Evolutionary conservation across 257 asterid genomes (phyloP), one percentile per base, ranked within the genome.

Genomic region (Solanum bulbocastanum): DNA sequence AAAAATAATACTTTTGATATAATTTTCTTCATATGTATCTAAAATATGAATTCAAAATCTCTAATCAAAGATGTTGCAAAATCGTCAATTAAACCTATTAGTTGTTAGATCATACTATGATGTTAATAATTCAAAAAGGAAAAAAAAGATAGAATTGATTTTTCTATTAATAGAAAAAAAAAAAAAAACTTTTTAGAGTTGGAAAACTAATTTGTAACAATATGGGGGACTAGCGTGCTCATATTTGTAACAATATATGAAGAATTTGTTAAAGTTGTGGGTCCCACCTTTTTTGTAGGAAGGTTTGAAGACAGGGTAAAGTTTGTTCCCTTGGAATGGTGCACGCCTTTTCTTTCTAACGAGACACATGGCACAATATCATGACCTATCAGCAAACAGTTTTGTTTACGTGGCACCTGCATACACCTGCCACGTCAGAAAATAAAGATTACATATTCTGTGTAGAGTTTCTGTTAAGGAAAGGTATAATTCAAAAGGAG

Each of bases 271-370:
- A 73, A 65, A 30, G 74, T 25, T 2, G 36, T 10, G 89, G 95
- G 94, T 10, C 92, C 93, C 91, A 87, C 86, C 2, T 1, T 83
- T 93, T 85, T 93, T 90, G 94, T 91, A 88, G 92, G 92, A 92
- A 46, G 85, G 93, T 89, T 90, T 74, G 92, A 90, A 86, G 91
- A 88, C 97, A 93, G 88, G 88, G 86, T 90, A 85, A 65, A 68
- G 44, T 36, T 74, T 85, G 90, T 87, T 91, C 69, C 92, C 87
- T 71, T 30, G 37, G 69, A 44, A 76, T 44, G 83, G 87, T 60
- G 75, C 91, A 86, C 83, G 88, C 83, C 90, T 56, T 56, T 56
- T 56, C 62, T 56, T 56, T 56, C n/a, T 52, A 56, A 3, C 3
- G 3, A 1, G 32, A 84, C 92, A 92, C 94, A 95, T 92, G 95